phyloP scores from a whole-genome alignment of 768 basidiomycete species.

The Lactifluus subvellereus region DNA sequence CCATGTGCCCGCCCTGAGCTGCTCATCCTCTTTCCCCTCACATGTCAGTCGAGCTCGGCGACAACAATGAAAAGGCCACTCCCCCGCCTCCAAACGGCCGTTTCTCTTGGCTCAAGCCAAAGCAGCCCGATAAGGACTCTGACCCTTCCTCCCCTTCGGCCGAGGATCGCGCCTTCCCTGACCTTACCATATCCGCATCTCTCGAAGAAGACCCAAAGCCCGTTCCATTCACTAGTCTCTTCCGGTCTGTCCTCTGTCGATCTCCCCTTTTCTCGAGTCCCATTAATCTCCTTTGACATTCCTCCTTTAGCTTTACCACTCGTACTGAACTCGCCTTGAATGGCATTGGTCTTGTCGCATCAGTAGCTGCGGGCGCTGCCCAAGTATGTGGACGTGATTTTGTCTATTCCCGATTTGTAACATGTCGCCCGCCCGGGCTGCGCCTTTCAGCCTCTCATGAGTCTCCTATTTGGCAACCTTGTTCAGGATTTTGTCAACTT shows the following conservation, averaged over 20 bases:
- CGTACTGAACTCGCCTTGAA: conserved; percentile 59
- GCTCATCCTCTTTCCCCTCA: neutral
- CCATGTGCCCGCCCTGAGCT: neutral
- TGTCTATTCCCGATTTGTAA: neutral
- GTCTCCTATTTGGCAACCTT: conserved; percentile 74
- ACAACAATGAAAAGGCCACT: neutral
- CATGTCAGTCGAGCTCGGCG: conserved; percentile 1
- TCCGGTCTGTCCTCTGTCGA: conserved; percentile 20
- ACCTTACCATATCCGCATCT: neutral
- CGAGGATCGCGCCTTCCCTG: neutral
- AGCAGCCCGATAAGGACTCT: conserved; percentile 6
- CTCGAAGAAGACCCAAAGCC: conserved; percentile 21
- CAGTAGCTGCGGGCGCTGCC: conserved; percentile 66
- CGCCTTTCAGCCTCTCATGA: conserved; percentile 57
- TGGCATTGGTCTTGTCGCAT: conserved; percentile 58
- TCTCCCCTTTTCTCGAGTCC: conserved; percentile 1
- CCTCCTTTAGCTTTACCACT: conserved; percentile 56
- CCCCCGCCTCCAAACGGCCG: neutral
- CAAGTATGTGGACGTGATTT: conserved; percentile 43
- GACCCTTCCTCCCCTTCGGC: neutral
- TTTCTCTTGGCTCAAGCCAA: conserved; percentile 12
- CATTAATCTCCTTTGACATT: neutral
- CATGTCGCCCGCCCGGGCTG: neutral
- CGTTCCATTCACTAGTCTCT: conserved; percentile 30
- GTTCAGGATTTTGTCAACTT: conserved; percentile 67